Base-by-base conservation (phyloP, 441 rosid species). In the Adansonia rubrostipa region DNA sequence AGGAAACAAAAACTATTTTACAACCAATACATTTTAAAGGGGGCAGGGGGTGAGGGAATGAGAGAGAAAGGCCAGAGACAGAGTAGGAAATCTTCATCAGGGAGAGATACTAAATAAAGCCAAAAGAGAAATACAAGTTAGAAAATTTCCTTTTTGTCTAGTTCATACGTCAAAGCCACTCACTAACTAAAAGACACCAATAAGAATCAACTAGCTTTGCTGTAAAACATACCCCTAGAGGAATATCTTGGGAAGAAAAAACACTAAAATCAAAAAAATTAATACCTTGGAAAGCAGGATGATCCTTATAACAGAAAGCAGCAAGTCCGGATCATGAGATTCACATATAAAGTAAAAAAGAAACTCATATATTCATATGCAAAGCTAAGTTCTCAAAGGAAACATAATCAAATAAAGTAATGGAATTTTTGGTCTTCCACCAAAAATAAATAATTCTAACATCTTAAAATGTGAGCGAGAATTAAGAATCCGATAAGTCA, bases 181-280 rank as follows among this genome's bases (percentile, higher is more conserved):
- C 15, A 71, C 5, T 62, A 62, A 71, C 47, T 54, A 71, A 33
- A 71, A 9, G 63, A 47, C 24, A 9, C 20, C 15, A 54, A 71
- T 71, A 53, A 9, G n/a, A 71, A 71, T 53, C 28, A 47, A 53
- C 75, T 53, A 53, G 47, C 63, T 53, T 53, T 71, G 15, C 2
- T 3, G 15, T 53, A 71, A 71, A 71, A 22, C 63, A 53, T 9
- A 53, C 24, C 47, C 75, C 36, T 19, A 9, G n/a, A 67, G n/a
- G 11, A 17, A 53, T 33, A 22, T 19, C 3, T 3, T 19, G 13
- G 63, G 28, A 58, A 58, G 63, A 20, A 19, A 3, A 20, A 58
- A 19, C 13, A 58, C 11, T 58, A 58, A 40, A 60, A 20, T 2
- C 33, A 28, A 20, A 60, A 60, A 47, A 9, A 9, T 56, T n/a